Conservation (phyloP, 2,329 filamentous ascomycete genomes). For the Onygenales sp. region DNA sequence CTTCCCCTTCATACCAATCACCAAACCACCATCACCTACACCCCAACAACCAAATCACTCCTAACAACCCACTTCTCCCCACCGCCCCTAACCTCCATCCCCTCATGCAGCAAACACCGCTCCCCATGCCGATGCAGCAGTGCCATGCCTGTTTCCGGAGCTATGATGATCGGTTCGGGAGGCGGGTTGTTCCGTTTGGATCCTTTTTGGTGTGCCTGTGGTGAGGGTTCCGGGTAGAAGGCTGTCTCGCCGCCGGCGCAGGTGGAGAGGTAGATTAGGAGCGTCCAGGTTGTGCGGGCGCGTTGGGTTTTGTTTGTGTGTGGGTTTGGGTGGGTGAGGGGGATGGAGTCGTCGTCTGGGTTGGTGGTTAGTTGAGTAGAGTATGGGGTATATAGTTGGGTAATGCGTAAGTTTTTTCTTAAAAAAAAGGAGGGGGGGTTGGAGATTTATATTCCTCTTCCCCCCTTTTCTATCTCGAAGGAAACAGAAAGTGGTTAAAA, state of each 20-base stretch:
- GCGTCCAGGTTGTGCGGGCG: constrained; percentile 78
- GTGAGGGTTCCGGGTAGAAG: constrained; percentile 63
- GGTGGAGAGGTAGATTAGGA: constrained; percentile 78
- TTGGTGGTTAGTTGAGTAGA: constrained; percentile 44
- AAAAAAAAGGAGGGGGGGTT: neutral
- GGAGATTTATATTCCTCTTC: neutral
- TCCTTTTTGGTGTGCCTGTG: constrained; percentile 33
- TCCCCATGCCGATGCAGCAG: constrained; percentile 82
- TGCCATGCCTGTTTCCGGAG: constrained; percentile 73
- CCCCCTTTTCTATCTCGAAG: neutral
- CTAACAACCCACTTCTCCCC: constrained; percentile 90
- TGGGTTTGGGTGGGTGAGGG: constrained; percentile 41
- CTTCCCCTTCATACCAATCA: too few species aligned
- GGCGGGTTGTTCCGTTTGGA: constrained; percentile 23
- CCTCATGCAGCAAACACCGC: constrained; percentile 84
- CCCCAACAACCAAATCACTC: constrained; percentile 56
- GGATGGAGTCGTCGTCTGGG: constrained; percentile 78
- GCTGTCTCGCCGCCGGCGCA: constrained; percentile 83
- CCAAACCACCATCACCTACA: too few species aligned
- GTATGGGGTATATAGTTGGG: constrained; percentile 72
- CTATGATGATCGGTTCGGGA: constrained; percentile 59
- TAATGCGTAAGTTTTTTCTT: too few species aligned
- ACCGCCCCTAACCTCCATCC: constrained; percentile 57
- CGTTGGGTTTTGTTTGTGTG: constrained; percentile 74
- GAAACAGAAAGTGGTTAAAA: neutral